Conservation (phyloP, 768 basidiomycete species). For the Leucocoprinus birnbaumii region DNA sequence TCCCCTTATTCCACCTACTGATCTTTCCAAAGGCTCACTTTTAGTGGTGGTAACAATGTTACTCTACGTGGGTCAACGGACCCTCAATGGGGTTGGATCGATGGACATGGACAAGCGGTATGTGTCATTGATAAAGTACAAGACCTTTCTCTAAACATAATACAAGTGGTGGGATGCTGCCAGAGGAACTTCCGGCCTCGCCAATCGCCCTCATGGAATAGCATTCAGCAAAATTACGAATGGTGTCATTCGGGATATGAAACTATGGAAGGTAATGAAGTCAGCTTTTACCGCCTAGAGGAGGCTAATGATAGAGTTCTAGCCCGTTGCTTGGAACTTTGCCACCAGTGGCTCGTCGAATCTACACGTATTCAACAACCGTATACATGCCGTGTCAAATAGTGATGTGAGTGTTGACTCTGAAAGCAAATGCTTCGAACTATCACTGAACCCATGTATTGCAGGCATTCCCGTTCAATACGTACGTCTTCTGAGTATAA, state of each 20-base stretch:
- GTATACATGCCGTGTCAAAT: conserved; percentile 50
- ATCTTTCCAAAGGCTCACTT: conserved; percentile 44
- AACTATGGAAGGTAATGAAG: conserved; percentile 44
- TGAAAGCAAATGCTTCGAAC: neutral
- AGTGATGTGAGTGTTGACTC: conserved; percentile 24
- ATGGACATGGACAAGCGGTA: conserved; percentile 56
- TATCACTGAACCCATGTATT: neutral
- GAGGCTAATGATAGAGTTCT: neutral
- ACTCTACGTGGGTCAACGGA: conserved; percentile 54
- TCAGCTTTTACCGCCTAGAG: neutral
- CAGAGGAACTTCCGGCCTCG: conserved; percentile 28
- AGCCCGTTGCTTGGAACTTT: conserved; percentile 63
- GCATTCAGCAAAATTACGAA: conserved; percentile 50
- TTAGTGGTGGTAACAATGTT: conserved; percentile 54
- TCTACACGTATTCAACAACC: conserved; percentile 52
- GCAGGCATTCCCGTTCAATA: conserved; percentile 60
- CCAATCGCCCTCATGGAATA: conserved; percentile 54
- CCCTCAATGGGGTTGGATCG: conserved; percentile 63
- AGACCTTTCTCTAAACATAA: neutral
- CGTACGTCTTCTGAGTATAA: conserved; percentile 37
- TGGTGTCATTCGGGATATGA: conserved; percentile 56
- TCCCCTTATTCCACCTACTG: neutral
- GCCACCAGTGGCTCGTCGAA: conserved; percentile 46
- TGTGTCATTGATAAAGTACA: conserved; percentile 6
- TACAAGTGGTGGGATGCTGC: conserved; percentile 56